A percentile compares a stretch with the other conserved stretches of the same genome.
Conservation (phyloP, 805 yeast genomes). For the Phaffomyces opuntiae region DNA sequence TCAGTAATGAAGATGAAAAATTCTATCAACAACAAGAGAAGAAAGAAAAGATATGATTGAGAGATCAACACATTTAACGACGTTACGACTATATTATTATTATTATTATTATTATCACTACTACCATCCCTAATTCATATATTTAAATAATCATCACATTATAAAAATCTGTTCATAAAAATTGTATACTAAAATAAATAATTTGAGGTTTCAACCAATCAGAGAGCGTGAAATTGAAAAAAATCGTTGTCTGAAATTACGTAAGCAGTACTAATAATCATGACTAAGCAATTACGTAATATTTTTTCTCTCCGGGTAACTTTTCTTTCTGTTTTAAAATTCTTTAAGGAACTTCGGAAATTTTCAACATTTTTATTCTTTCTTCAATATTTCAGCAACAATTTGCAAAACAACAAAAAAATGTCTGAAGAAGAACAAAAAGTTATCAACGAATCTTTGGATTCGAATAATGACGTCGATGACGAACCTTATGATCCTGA, state of each 20-base stretch:
- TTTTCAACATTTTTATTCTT: no score
- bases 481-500: not conserved
- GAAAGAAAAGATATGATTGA: conserved; percentile 2
- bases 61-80: not conserved
- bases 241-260: not conserved
- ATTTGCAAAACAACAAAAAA: no score
- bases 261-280: no score
- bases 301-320: no score
- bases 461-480: no score
- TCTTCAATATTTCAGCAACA: no score
- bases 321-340: no score
- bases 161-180: not conserved
- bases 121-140: not conserved
- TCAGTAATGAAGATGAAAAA: conserved; percentile 33
- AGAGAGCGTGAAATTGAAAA: not conserved
- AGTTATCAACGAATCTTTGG: no score
- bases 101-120: not conserved
- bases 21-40: conserved; percentile 17
- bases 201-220: not conserved
- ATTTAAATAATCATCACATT: no score
- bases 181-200: not conserved
- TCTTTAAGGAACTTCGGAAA: no score
- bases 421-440: not conserved
- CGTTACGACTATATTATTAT: conserved; percentile 4
- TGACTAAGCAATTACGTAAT: no score